Evolutionary conservation across 805 yeast species (phyloP).

Genomic region (Ascoidea asiatica): DNA sequence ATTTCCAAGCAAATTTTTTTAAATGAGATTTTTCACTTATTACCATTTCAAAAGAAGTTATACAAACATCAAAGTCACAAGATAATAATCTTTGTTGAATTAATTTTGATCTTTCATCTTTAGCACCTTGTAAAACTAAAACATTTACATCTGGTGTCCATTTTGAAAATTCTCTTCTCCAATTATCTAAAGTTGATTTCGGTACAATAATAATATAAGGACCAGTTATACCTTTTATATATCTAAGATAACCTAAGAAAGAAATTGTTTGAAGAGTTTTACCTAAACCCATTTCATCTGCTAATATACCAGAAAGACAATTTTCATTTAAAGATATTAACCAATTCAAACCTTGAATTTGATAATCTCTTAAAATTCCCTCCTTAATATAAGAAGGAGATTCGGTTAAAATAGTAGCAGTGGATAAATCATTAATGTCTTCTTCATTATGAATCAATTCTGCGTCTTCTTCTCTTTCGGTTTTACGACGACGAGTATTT

Average conservation of each 20-base stretch:
- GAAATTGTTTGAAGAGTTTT: slow-evolving; percentile 73
- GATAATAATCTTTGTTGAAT: slow-evolving; percentile 34
- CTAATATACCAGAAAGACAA: slow-evolving; percentile 61
- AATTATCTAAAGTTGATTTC: slow-evolving; percentile 67
- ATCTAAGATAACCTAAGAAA: slow-evolving; percentile 59
- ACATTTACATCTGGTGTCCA: slow-evolving; percentile 77
- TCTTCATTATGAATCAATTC: slow-evolving; percentile 32
- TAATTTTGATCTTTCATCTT: slow-evolving; percentile 45
- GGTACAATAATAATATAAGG: slow-evolving; percentile 73
- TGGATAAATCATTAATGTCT: slow-evolving; percentile 14
- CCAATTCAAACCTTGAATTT: slow-evolving; percentile 76
- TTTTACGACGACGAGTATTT: slow-evolving; percentile 45
- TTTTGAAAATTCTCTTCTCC: slow-evolving; percentile 62
- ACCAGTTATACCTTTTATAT: slow-evolving; percentile 43
- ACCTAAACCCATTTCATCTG: slow-evolving; percentile 83
- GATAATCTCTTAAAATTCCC: slow-evolving; percentile 60
- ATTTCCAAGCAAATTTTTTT: slow-evolving; percentile 60
- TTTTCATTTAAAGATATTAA: slow-evolving; percentile 53
- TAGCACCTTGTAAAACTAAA: slow-evolving; percentile 61
- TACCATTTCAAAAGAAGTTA: slow-evolving; percentile 66
- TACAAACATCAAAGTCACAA: slow-evolving; percentile 60
- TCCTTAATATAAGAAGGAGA: slow-evolving; percentile 56
- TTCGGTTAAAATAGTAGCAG: slow-evolving; percentile 54
- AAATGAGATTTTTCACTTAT: slow-evolving; percentile 60
- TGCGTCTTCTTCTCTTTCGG: slow-evolving; percentile 70